phyloP scores from a whole-genome alignment of 2,329 filamentous ascomycete genomes.

The Chrysoporthe puriensis region DNA sequence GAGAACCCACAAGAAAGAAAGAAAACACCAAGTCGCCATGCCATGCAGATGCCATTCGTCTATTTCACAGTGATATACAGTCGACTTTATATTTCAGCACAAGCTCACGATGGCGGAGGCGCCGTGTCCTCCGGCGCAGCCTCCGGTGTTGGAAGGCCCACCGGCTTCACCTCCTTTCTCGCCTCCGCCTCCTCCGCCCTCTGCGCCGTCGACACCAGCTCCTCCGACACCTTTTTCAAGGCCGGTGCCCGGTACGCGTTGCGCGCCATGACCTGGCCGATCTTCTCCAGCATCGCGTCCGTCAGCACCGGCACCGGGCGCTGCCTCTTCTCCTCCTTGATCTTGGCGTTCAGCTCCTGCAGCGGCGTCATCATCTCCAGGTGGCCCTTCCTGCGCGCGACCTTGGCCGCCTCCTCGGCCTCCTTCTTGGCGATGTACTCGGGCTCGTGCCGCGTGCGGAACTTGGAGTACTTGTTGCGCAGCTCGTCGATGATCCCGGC shows the following conservation, averaged over 20 bases:
- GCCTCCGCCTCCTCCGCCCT: background rate
- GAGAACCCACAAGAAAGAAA: background rate
- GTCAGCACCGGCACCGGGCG: slow-evolving; percentile 60
- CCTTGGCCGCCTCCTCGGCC: slow-evolving; percentile 41
- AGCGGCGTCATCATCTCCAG: slow-evolving; percentile 57
- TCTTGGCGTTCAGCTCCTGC: slow-evolving; percentile 61
- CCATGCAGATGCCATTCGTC: background rate
- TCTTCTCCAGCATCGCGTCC: slow-evolving; percentile 63
- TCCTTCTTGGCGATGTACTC: slow-evolving; percentile 65
- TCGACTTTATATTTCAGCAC: background rate
- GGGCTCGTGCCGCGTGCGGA: slow-evolving; percentile 78
- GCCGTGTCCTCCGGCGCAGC: background rate
- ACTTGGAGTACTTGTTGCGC: slow-evolving; percentile 78
- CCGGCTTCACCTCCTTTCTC: background rate
- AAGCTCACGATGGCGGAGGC: slow-evolving; percentile 19
- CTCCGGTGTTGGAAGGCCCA: slow-evolving; percentile 3
- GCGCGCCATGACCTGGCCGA: slow-evolving; percentile 63
- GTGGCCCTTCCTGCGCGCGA: slow-evolving; percentile 42
- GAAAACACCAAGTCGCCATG: background rate
- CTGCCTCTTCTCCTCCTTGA: slow-evolving; percentile 54
- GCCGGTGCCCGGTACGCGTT: slow-evolving; percentile 51
- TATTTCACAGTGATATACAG: slow-evolving; percentile 19
- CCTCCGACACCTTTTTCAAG: slow-evolving; percentile 34
- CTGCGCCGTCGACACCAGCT: background rate
- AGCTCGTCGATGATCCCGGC: slow-evolving; percentile 80